Percentiles rank a stretch among this genome's conserved stretches.
phyloP scores from a whole-genome alignment of 768 basidiomycete species.

The Xerocomellus dryophilus region DNA sequence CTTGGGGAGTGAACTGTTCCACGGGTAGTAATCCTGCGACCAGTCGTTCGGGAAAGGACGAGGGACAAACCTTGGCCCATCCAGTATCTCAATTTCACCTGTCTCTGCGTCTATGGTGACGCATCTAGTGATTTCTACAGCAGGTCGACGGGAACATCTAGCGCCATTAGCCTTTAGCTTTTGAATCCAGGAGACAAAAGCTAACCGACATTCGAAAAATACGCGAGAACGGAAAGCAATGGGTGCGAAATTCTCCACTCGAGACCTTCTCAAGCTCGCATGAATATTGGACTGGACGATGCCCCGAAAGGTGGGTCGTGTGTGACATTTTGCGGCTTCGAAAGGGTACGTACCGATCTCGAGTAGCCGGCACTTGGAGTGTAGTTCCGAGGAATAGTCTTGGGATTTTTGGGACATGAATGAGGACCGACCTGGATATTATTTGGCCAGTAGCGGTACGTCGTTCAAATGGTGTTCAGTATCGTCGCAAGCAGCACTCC shows the following conservation, averaged over 20 bases:
- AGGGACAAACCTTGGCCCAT: conserved; percentile 39
- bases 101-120: conserved; percentile 45
- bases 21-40: conserved; percentile 10
- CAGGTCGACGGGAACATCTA: conserved; percentile 66
- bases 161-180: conserved; percentile 8
- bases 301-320: neutral
- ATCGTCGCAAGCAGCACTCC: neutral
- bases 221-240: conserved; percentile 73
- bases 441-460: neutral
- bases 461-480: neutral
- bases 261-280: conserved; percentile 45
- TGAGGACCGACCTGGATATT: neutral
- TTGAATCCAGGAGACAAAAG: neutral
- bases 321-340: neutral
- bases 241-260: conserved; percentile 32
- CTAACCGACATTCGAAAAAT: conserved; percentile 65
- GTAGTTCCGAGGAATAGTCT: neutral
- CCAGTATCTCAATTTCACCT: conserved; percentile 50
- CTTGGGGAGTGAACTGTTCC: conserved; percentile 29
- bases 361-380: conserved; percentile 51
- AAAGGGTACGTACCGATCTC: conserved; percentile 46
- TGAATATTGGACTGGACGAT: conserved; percentile 51
- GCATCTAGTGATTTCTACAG: conserved; percentile 67
- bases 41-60: conserved; percentile 2
- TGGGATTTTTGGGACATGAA: conserved; percentile 5